Conservation (phyloP, 129 eudicot species). For the Rutidosis leptorrhynchoides region DNA sequence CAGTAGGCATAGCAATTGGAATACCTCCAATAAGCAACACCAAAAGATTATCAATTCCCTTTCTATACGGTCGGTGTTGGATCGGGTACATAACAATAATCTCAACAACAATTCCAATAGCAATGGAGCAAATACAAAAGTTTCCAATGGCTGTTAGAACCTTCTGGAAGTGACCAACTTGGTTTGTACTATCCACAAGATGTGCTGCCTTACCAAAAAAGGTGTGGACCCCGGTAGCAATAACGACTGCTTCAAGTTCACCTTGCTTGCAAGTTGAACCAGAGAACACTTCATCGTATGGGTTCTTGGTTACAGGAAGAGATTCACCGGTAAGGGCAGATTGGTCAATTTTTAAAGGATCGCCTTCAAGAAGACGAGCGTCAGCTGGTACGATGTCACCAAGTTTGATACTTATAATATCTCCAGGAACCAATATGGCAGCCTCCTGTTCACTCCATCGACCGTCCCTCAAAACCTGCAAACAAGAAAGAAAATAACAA, state of each 20-base stretch:
- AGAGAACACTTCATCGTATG: conserved; percentile 67
- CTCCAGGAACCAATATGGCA: conserved; percentile 73
- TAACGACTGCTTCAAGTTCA: conserved; percentile 74
- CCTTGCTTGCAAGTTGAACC: conserved; percentile 87
- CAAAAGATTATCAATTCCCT: conserved; percentile 62
- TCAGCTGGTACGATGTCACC: conserved; percentile 81
- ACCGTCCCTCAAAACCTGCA: conserved; percentile 66
- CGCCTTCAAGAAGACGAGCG: conserved; percentile 81
- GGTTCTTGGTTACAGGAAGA: conserved; percentile 60
- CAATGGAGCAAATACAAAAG: conserved; percentile 75
- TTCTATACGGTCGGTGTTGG: conserved; percentile 53
- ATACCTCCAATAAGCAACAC: conserved; percentile 78
- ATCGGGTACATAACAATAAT: conserved; percentile 73
- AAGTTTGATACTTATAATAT: conserved; percentile 64
- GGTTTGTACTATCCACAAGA: conserved; percentile 77
- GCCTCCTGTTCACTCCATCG: conserved; percentile 80
- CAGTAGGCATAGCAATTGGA: conserved; percentile 84
- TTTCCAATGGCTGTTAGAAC: conserved; percentile 75
- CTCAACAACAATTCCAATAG: conserved; percentile 62
- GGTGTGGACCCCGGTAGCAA: conserved; percentile 79
- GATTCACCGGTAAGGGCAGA: conserved; percentile 83
- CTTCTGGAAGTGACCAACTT: conserved; percentile 77
- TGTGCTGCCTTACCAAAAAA: conserved; percentile 85
- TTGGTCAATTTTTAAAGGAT: conserved; percentile 67
- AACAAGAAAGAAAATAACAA: background rate